Base-by-base conservation (phyloP, 208 protist species). In the Porcisia deanei region DNA sequence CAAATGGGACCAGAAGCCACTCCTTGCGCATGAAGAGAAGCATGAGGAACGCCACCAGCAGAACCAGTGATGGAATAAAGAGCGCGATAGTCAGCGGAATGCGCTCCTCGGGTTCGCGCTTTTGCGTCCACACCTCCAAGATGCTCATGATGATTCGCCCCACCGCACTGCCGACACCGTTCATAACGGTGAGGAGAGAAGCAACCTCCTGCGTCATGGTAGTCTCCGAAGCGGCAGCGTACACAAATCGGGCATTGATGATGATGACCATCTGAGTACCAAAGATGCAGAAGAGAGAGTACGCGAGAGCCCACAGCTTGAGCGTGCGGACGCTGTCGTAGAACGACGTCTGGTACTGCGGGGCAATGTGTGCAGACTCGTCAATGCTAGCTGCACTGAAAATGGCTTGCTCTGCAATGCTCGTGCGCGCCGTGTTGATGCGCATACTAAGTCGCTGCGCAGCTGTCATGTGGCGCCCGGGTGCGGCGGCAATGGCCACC, bases 301-400 rank as follows among this genome's bases (percentile, higher is more conserved):
- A 92, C 4, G 82, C 69, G 25, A 94, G 73, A 1, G 77, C 81
- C 89, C 91, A 96, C 10, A 96, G 69, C 47, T 73, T 73, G 9
- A 73, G 54, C 2, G 69, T 73, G 22, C 69, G 61, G 3, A 91
- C 52, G 47, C 87, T 94, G 30, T 88, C 61, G 2, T 45, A 60
- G 68, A 96, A 96, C 9, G 79, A 79, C 5, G 86, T 91, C 64
- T 91, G 86, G 71, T 93, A 96, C 77, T 94, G 89, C 34, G 91
- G 91, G 0, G 89, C 86, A 63, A 92, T 91, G 75, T 91, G 82
- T 18, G 78, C 75, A 20, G 80, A 70, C 55, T 80, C 76, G 70
- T 80, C 76, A 8, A 80, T 75, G 61, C 59, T 45, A 3, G 52
- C 64, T 14, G 76, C 30, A 54, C 54, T 80, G 54, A 73, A 73